Evolutionary conservation across 164 flowering plant species (phyloP), one percentile per base, ranked within the genome.

Genomic region (Litsea cubeba): DNA sequence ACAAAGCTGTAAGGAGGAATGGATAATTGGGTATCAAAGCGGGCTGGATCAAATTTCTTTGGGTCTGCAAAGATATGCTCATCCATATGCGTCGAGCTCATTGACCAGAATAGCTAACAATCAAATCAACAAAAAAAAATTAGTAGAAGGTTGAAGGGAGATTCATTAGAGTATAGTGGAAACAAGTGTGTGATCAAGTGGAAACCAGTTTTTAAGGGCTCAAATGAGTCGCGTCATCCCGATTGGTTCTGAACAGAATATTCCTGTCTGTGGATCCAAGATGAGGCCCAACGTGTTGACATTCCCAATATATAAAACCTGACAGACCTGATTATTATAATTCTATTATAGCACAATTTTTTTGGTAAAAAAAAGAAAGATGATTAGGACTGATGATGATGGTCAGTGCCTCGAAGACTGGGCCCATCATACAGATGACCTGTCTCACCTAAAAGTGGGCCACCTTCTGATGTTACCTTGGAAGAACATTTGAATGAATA

Each of bases 21-120:
- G 1, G 86, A 71, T 68, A 84, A 70, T 74, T 79, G 89, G 75
- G 83, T 81, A n/a, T 84, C 89, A 24, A 85, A 91, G 68, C 88
- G 82, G 3, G 62, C 30, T 0, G 94, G 93, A 73, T 89, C 88
- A 50, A 91, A 87, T 82, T 84, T 87, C 18, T 75, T 71, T 68
- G 97, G 92, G 20, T 91, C 85, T 7, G 82, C 76, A 65, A 84
- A 91, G 22, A 88, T 85, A 74, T 30, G 75, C 5, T 69, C 82
- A n/a, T 90, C 89, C 89, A 82, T 84, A 40, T 91, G 94, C 10
- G 90, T 90, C 83, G 81, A 79, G 73, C 66, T 20, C 1, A 87
- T 35, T 0, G 71, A 84, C 94, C 90, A 88, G 74, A 88, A 84
- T 23, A 91, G 75, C 92, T 87, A 66, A 66, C 3, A 11, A 51